Evolutionary conservation across 1,284 basidiomycete genomes (phyloP), one percentile per base, ranked within the genome.

Genomic region (Ustilago bromivora): DNA sequence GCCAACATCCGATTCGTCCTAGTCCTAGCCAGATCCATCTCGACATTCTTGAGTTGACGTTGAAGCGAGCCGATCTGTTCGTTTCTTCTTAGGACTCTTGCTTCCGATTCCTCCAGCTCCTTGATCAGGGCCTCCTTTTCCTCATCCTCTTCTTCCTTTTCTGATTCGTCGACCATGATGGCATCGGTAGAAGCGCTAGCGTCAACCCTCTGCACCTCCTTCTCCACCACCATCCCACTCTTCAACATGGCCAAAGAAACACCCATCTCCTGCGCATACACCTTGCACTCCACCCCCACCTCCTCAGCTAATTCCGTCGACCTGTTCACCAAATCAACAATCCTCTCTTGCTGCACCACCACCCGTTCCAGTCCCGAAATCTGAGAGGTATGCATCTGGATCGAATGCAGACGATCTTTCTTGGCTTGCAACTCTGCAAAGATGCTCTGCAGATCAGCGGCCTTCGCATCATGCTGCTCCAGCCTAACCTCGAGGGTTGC

Each of bases 31-130:
- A 80, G 66, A 43, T 80, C 61, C 40, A 68, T 61, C 35, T 65
- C 34, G 3, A 59, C 41, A 10, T 46, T 47, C 2, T 28, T 19
- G 7, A 79, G 58, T 53, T 71, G 61, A 2, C 47, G 55, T 54
- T 80, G 79, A 6, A 78, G 72, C 28, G 36, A 49, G 2, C 72
- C 79, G 32, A 80, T 80, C 58, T 80, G 79, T 49, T 75, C 73
- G 58, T 70, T 73, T 12, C 79, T 54, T 12, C 79, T 69, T 41
- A 78, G 35, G 6, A 79, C 47, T 7, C 73, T 61, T 19, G 60
- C 66, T 38, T 76, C 59, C n/a, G 64, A 19, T 43, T 79, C 71
- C 0, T 54, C 58, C 3, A 68, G 40, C 19, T 17, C 1, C 5
- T 49, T 17, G 3, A 57, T 28, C 36, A 54, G 19, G 9, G 34